phyloP scores from a whole-genome alignment of 441 rosid genomes.

The Theobroma grandiflorum region DNA sequence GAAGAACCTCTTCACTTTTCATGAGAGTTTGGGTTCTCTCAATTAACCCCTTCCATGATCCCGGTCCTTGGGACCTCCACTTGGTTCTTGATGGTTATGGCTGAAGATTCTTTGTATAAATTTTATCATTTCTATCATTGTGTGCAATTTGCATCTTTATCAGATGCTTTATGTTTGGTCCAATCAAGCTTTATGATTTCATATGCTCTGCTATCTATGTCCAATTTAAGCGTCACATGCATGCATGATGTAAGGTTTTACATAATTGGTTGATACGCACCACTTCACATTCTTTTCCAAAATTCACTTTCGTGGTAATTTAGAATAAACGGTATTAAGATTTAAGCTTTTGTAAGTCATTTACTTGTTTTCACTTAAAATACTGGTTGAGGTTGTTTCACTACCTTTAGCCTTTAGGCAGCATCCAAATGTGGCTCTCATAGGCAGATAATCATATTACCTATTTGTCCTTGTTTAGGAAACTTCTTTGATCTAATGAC shows the following conservation, averaged over 20 bases:
- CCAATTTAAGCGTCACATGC: neutral
- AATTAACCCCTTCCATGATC: slow-evolving; percentile 21
- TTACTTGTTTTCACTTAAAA: too few relatives aligned
- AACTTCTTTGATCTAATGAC: too few relatives aligned
- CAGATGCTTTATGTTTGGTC: neutral
- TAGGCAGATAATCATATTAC: too few relatives aligned
- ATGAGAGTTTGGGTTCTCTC: slow-evolving; percentile 16
- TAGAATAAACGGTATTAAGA: too few relatives aligned
- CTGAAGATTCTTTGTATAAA: neutral
- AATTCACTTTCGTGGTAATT: too few relatives aligned
- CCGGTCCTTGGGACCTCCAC: slow-evolving; percentile 31
- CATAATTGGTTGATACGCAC: neutral
- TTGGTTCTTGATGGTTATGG: slow-evolving; percentile 21
- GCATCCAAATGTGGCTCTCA: too few relatives aligned
- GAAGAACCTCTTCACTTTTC: slow-evolving; percentile 16
- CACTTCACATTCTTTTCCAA: neutral
- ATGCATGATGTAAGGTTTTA: neutral
- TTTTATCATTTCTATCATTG: neutral
- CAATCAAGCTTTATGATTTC: slow-evolving; percentile 6
- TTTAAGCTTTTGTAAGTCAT: too few relatives aligned
- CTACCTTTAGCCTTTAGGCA: too few relatives aligned
- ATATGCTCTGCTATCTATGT: neutral
- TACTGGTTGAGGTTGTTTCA: too few relatives aligned
- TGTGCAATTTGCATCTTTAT: neutral
- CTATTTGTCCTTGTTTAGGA: too few relatives aligned